These are phyloP conservation scores for Boletus eberwhitei DNA, from an alignment of 768 basidiomycete genomes.

Conservation along the genomic window DNA sequence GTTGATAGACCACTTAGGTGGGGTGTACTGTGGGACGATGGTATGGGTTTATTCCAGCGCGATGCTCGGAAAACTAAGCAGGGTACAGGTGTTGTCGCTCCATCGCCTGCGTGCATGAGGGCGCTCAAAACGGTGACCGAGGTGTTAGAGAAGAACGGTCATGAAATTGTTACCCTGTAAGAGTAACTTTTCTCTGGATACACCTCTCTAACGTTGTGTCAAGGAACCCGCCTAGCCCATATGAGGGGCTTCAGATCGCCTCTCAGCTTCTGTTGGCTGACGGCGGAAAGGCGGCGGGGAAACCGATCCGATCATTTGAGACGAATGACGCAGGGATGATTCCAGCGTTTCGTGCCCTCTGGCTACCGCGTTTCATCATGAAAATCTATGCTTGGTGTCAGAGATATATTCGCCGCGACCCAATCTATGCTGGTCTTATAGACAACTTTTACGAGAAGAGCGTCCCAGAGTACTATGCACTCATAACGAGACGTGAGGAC, in stretches of 20 bases:
- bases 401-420: slow-evolving; percentile 49
- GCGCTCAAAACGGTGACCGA: slow-evolving; percentile 48
- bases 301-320: slow-evolving; percentile 39
- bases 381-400: slow-evolving; percentile 49
- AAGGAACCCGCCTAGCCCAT: slow-evolving; percentile 42
- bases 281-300: slow-evolving; percentile 39
- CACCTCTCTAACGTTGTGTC: neutral
- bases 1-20: slow-evolving; percentile 53
- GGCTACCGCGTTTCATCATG: slow-evolving; percentile 46
- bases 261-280: slow-evolving; percentile 53
- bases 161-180: slow-evolving; percentile 53
- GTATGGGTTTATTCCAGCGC: slow-evolving; percentile 26
- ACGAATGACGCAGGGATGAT: slow-evolving; percentile 47
- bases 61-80: neutral
- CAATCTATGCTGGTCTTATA: slow-evolving; percentile 51
- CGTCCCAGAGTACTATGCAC: slow-evolving; percentile 46
- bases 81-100: slow-evolving; percentile 48
- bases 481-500: slow-evolving; percentile 44
- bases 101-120: slow-evolving; percentile 59
- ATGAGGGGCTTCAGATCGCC: slow-evolving; percentile 49
- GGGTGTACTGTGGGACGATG: slow-evolving; percentile 64
- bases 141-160: slow-evolving; percentile 42
- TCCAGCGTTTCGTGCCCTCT: slow-evolving; percentile 37
- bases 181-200: slow-evolving; percentile 1
- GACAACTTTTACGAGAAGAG: slow-evolving; percentile 49